Base-by-base conservation (phyloP, 306 rosid species). In the Alnus rubra region DNA sequence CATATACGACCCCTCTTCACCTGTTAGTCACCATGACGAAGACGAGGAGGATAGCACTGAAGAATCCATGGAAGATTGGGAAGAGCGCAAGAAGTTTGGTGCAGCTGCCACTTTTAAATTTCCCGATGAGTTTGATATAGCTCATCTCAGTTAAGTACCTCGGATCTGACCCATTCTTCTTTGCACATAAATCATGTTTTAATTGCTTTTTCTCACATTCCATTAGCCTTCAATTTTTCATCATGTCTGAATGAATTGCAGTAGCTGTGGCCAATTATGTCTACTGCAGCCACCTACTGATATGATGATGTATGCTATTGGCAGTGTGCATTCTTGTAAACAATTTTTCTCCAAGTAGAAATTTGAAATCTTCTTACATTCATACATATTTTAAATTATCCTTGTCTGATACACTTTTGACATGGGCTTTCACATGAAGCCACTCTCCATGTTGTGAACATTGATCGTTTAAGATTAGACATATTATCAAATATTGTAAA, bases 91-190 rank as follows among this genome's bases (percentile, higher is more conserved):
- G 76, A 94, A 94, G 81, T 90, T 90, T 75, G 98, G 98, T 51
- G 97, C 98, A 49, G 94, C 93, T 5, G 85, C 82, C 2, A 88
- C 97, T 1, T 94, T 94, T 77, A 94, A 83, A 80, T 81, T 81
- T 74, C 80, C 87, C 0, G 78, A 87, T 0, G 79, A 28, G 28
- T 7, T 78, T 74, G 88, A 90, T 63, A 65, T 83, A 37, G 56
- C 90, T 85, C 89, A 79, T 4, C 78, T 78, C 74, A 89, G 88
- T 77, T 89, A 81, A 84, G 80, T 47, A 68, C 19, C 51, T 45
- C 15, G 28, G 42, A 39, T 50, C 8, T 70, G 16, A 11, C n/a
- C 33, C 65, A 16, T 62, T 44, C 65, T 7, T 15, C n/a, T 42
- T 75, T 59, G 56, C 19, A 45, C 8, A 23, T 59, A 52, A 11